Evolutionary conservation across 352 stramenopile species (phyloP), one percentile per base, ranked within the genome.

Genomic region (Phytophthora citrophthora): DNA sequence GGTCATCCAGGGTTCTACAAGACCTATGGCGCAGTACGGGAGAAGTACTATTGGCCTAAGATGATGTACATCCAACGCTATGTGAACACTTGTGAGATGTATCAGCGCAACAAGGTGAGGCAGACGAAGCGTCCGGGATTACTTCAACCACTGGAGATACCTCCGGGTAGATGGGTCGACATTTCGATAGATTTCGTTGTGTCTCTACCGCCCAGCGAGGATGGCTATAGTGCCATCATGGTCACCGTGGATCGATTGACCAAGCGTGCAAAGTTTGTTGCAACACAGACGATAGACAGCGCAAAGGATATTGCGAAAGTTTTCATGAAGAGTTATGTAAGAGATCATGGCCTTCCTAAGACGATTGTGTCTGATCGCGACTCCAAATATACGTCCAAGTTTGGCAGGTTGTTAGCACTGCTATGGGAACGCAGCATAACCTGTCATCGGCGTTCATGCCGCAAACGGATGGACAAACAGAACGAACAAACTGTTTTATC

Each of bases 11-110:
- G 40, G 1, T 61, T 13, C 9, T n/a, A n/a, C n/a, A n/a, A n/a
- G n/a, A n/a, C n/a, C n/a, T n/a, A n/a, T n/a, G n/a, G n/a, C n/a
- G n/a, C 40, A 13, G 40, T 54, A 18, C 48, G 23, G 4, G n/a
- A 32, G 10, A 50, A 56, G 27, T 54, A 53, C 18, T 57, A 57
- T 16, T 70, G 54, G 47, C 61, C 54, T 0, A 39, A n/a, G 13
- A 56, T 60, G 49, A 29, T 18, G n/a, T 65, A 65, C 6, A 65
- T 65, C 11, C 40, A 70, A 40, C 54, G 62, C 27, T 70, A 61
- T 54, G 48, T 54, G 12, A 60, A 51, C 31, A 66, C 23, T 4
- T 60, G 20, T 45, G 41, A 60, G 18, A 44, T 55, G 49, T 60
- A 32, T 46, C 49, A 60, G 26, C 41, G 58, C 29, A 55, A 66